Conservation (phyloP, 2,329 filamentous ascomycete species). For the Ciborinia camelliae region DNA sequence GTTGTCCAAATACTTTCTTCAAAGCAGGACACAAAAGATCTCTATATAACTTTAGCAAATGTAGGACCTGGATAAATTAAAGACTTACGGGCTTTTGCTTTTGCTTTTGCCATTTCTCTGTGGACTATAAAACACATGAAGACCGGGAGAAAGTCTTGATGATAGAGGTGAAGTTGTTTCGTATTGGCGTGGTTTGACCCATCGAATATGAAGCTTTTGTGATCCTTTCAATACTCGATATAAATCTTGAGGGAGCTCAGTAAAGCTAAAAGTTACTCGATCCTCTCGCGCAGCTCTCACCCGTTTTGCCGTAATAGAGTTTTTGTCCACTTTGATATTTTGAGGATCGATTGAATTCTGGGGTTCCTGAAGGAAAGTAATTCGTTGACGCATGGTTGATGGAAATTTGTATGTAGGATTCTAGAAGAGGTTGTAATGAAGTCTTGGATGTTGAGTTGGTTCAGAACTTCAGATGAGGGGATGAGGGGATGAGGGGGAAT, state of each 20-base stretch:
- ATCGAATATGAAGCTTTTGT: constrained; percentile 74
- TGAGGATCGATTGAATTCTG: constrained; percentile 62
- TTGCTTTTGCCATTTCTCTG: constrained; percentile 20
- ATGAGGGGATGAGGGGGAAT: too few species aligned
- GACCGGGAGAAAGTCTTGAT: constrained; percentile 72
- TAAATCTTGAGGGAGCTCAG: constrained; percentile 70
- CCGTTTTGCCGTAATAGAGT: constrained; percentile 53
- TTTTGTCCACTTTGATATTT: constrained; percentile 55
- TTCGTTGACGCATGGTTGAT: constrained; percentile 67
- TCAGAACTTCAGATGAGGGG: too few species aligned
- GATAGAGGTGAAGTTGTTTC: constrained; percentile 65
- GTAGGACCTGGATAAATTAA: not conserved
- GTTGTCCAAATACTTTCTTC: constrained; percentile 52
- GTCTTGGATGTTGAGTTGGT: constrained; percentile 6
- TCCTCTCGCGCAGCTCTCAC: constrained; percentile 74
- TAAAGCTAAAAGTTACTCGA: constrained; percentile 67
- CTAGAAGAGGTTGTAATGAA: not conserved
- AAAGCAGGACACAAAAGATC: constrained; percentile 56
- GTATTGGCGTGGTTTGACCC: constrained; percentile 61
- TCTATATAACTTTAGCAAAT: constrained; percentile 35
- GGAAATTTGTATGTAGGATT: not conserved
- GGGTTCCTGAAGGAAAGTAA: constrained; percentile 72
- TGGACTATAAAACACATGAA: constrained; percentile 67
- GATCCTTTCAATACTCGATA: constrained; percentile 58
- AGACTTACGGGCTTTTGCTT: constrained; percentile 22